Evolutionary conservation across 2,329 filamentous ascomycete species (phyloP).

Genomic region (Cercospora sp.): DNA sequence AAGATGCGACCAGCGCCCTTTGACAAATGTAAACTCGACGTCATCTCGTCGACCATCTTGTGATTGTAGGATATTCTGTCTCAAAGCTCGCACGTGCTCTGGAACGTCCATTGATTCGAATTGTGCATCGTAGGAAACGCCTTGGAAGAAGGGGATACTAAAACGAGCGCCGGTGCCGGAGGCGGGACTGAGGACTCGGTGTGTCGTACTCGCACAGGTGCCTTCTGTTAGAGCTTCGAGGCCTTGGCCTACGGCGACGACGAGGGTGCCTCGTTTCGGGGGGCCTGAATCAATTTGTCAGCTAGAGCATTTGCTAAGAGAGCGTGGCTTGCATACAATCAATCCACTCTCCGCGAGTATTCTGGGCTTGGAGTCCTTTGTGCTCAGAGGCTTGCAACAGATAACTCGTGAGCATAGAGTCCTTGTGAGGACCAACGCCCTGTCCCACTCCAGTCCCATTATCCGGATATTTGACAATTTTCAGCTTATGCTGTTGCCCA

Average conservation of each 20-base stretch:
- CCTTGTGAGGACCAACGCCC: conserved; percentile 76
- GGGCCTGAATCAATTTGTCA: conserved; percentile 42
- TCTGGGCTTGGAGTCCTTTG: conserved; percentile 78
- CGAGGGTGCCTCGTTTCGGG: conserved; percentile 73
- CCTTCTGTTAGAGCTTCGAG: conserved; percentile 82
- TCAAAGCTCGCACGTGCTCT: conserved; percentile 62
- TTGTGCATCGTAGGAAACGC: conserved; percentile 73
- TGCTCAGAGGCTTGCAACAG: conserved; percentile 78
- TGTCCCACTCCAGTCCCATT: conserved; percentile 58
- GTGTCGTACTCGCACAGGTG: conserved; percentile 78
- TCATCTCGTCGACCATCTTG: conserved; percentile 64
- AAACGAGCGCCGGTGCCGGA: conserved; percentile 71
- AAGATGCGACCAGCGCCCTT: conserved; percentile 62
- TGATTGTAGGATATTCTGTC: conserved; percentile 58
- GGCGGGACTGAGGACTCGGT: conserved; percentile 74
- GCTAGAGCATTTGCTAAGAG: neutral
- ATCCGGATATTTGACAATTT: conserved; percentile 85
- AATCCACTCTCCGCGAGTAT: conserved; percentile 75
- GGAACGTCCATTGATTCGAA: conserved; percentile 77
- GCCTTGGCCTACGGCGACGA: conserved; percentile 85
- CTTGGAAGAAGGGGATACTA: conserved; percentile 86
- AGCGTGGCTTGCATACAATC: conserved; percentile 55
- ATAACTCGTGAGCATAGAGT: conserved; percentile 80
- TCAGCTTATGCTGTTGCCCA: conserved; percentile 78
- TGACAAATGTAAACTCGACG: conserved; percentile 83